phyloP scores from a whole-genome alignment of 108 stramenopile species.

The Asterionellopsis glacialis region DNA sequence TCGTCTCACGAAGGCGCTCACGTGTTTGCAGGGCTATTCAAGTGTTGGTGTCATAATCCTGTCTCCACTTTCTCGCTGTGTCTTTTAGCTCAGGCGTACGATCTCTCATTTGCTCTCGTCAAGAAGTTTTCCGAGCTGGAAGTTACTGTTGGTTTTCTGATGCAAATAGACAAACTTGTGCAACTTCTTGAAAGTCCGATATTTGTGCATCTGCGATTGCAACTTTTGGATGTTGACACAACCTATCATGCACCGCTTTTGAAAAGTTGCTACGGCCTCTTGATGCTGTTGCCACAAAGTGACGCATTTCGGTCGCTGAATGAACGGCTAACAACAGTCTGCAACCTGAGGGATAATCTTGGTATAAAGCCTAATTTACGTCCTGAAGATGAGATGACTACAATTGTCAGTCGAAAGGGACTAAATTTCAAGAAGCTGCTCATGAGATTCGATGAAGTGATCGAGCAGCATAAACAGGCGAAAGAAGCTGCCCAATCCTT shows the following conservation, averaged over 20 bases:
- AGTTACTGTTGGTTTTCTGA: constrained; percentile 94
- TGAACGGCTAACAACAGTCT: constrained; percentile 81
- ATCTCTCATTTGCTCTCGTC: constrained; percentile 88
- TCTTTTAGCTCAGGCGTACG: constrained; percentile 93
- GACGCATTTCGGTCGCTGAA: constrained; percentile 86
- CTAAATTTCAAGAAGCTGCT: constrained; percentile 30
- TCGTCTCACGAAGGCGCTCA: constrained; percentile 35
- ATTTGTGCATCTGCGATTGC: constrained; percentile 94
- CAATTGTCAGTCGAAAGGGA: background rate
- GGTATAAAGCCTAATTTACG: constrained; percentile 41
- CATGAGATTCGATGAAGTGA: constrained; percentile 43
- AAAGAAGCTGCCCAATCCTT: background rate
- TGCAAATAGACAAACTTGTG: constrained; percentile 98
- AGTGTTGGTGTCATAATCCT: constrained; percentile 97
- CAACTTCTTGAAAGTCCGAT: constrained; percentile 96
- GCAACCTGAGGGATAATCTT: constrained; percentile 83
- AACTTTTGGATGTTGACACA: constrained; percentile 90
- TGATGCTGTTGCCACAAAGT: constrained; percentile 94
- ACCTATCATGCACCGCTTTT: constrained; percentile 84
- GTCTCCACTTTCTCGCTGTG: constrained; percentile 96
- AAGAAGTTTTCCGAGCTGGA: constrained; percentile 85
- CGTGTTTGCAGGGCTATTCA: constrained; percentile 85
- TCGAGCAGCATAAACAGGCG: constrained; percentile 28
- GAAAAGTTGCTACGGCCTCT: constrained; percentile 90
- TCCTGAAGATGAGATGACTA: constrained; percentile 6